Evolutionary conservation across 345 rosid genomes (phyloP), one percentile per base, ranked within the genome.

Genomic region (Microcos paniculata): DNA sequence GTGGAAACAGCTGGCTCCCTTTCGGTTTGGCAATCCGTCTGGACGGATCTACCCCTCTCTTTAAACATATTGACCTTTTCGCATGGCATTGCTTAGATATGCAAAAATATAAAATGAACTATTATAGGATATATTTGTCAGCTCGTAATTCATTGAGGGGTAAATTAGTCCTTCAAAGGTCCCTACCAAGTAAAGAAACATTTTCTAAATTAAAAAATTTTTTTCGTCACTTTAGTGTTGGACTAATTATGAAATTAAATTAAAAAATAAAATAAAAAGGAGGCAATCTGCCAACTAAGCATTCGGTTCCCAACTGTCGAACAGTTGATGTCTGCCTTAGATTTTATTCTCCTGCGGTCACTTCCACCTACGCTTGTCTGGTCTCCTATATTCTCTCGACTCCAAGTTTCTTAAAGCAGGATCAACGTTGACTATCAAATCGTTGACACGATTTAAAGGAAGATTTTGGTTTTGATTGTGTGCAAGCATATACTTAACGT

Each of bases 1-100:
- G 48, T 49, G 56, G 19, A 67, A 68, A 81, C 84, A 84, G 89
- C 87, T 85, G 88, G 81, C 82, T 75, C 56, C 15, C 84, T 84
- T 82, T 70, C 81, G 78, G 72, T 53, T 48, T 61, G 8, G 59
- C 33, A 38, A 0, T 18, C 8, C 0, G 18, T 55, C 48, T 46
- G 30, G 84, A 85, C 85, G 15, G 16, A 21, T 76, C 6, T 76
- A 12, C 77, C 83, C 85, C 51, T 71, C 0, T 0, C 23, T 0
- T 11, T 26, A 40, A 59, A 28, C 40, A 35, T 35, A 35, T 35
- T 35, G 40, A 35, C 40, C 40, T 35, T n/a, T n/a, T n/a, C n/a
- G n/a, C n/a, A n/a, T n/a, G n/a, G n/a, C n/a, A n/a, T n/a, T n/a
- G n/a, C n/a, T n/a, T n/a, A n/a, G n/a, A n/a, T n/a, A n/a, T n/a